phyloP scores from a whole-genome alignment of 345 rosid species.

The Aethionema arabicum region DNA sequence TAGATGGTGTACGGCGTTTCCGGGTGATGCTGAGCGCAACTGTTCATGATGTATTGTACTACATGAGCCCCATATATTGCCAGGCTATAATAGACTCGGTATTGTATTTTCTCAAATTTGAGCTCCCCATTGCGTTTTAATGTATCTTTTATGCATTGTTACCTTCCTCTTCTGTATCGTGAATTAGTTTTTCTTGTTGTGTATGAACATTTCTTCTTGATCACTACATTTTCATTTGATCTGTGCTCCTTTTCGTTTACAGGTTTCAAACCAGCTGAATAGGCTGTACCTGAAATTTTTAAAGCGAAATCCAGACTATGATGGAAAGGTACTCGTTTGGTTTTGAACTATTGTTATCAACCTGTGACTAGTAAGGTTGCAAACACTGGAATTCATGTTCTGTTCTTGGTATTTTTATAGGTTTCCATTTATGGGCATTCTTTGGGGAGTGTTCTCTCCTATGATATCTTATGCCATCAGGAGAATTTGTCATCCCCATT shows the following conservation, averaged over 20 bases:
- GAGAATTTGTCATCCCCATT: constrained; percentile 76
- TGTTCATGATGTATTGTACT: constrained; percentile 92
- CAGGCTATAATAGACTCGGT: constrained; percentile 95
- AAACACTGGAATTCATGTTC: constrained; percentile 11
- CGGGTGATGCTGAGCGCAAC: constrained; percentile 92
- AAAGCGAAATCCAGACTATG: constrained; percentile 87
- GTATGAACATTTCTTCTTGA: neutral
- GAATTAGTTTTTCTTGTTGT: neutral
- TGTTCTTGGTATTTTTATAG: constrained; percentile 41
- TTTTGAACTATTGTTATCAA: constrained; percentile 29
- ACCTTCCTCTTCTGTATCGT: neutral
- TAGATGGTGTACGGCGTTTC: constrained; percentile 91
- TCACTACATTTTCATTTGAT: neutral
- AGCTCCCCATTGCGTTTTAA: neutral
- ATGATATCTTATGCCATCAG: constrained; percentile 97
- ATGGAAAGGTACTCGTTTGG: constrained; percentile 74
- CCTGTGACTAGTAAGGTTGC: constrained; percentile 18
- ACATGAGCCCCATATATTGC: constrained; percentile 97
- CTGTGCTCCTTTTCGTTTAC: constrained; percentile 20
- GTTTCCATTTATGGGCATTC: constrained; percentile 96
- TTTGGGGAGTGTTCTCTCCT: constrained; percentile 95
- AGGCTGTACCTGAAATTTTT: constrained; percentile 69
- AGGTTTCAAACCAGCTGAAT: constrained; percentile 94
- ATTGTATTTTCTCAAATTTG: constrained; percentile 13
- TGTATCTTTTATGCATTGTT: neutral